Evolutionary conservation across 805 yeast species (phyloP).

Genomic region (Metschnikowia cubensis): DNA sequence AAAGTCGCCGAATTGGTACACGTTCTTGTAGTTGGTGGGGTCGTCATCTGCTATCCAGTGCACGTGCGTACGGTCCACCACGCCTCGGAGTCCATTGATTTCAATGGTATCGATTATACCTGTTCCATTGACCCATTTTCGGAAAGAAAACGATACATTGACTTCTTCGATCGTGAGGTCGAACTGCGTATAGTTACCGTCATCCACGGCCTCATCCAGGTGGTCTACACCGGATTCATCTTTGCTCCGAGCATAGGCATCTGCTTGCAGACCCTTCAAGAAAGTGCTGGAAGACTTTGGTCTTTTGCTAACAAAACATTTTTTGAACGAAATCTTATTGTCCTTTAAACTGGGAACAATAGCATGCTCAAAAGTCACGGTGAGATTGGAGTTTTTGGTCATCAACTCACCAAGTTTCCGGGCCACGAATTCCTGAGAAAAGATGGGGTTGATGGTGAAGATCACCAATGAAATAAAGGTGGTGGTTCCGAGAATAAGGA

Average conservation of each 20-base stretch:
- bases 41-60: slow-evolving; percentile 78
- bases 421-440: slow-evolving; percentile 88
- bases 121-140: slow-evolving; percentile 84
- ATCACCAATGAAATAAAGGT: slow-evolving; percentile 82
- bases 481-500: slow-evolving; percentile 84
- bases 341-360: slow-evolving; percentile 92
- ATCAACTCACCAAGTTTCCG: slow-evolving; percentile 74
- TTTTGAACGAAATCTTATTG: slow-evolving; percentile 77
- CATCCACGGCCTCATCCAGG: slow-evolving; percentile 47
- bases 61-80: slow-evolving; percentile 87
- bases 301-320: slow-evolving; percentile 80
- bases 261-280: slow-evolving; percentile 68
- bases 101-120: slow-evolving; percentile 80
- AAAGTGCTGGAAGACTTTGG: slow-evolving; percentile 59
- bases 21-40: slow-evolving; percentile 73
- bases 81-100: slow-evolving; percentile 83
- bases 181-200: slow-evolving; percentile 94
- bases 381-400: slow-evolving; percentile 76
- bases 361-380: slow-evolving; percentile 88
- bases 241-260: slow-evolving; percentile 57
- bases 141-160: slow-evolving; percentile 71
- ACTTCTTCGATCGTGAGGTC: slow-evolving; percentile 87
- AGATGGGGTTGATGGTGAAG: slow-evolving; percentile 73
- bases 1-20: slow-evolving; percentile 83
- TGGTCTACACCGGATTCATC: slow-evolving; percentile 8